Percentiles rank a stretch among this genome's conserved stretches.
These are phyloP conservation scores for Apophysomyces elegans DNA, from an alignment of 371 early-diverging fungal species.

Conservation along the genomic window DNA sequence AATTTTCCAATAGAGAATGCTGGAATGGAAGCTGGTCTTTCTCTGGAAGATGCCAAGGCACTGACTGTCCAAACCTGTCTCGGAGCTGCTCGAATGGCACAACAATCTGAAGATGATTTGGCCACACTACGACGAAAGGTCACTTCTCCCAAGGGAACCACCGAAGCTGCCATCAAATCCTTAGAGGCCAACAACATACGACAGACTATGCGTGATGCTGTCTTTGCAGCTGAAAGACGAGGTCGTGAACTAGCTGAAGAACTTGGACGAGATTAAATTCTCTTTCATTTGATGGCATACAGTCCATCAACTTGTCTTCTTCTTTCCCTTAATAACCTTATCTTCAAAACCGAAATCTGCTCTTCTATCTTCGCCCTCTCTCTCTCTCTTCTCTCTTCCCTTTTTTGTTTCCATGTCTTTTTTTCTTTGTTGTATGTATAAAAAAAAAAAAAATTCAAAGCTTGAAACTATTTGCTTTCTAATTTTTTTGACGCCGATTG, in stretches of 20 bases:
- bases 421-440: neutral
- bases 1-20: slow-evolving; percentile 62
- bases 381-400: neutral
- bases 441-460: neutral
- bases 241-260: slow-evolving; percentile 73
- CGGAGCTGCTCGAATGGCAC: slow-evolving; percentile 89
- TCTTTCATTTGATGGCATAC: too few relatives aligned
- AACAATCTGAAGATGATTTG: slow-evolving; percentile 70
- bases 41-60: slow-evolving; percentile 72
- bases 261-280: slow-evolving; percentile 54
- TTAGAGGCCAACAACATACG: slow-evolving; percentile 70
- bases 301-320: too few relatives aligned
- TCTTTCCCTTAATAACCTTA: too few relatives aligned
- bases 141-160: slow-evolving; percentile 94
- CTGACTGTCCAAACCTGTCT: slow-evolving; percentile 89
- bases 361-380: neutral
- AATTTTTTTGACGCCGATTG: too few relatives aligned
- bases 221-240: slow-evolving; percentile 71
- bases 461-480: too few relatives aligned
- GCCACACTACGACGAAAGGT: slow-evolving; percentile 84
- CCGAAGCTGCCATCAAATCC: slow-evolving; percentile 85
- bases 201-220: slow-evolving; percentile 60
- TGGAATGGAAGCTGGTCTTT: slow-evolving; percentile 80
- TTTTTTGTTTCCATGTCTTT: neutral
- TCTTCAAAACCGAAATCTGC: too few relatives aligned